Base-by-base conservation (phyloP, 2,329 filamentous ascomycete species). In the Helminthosporium solani region DNA sequence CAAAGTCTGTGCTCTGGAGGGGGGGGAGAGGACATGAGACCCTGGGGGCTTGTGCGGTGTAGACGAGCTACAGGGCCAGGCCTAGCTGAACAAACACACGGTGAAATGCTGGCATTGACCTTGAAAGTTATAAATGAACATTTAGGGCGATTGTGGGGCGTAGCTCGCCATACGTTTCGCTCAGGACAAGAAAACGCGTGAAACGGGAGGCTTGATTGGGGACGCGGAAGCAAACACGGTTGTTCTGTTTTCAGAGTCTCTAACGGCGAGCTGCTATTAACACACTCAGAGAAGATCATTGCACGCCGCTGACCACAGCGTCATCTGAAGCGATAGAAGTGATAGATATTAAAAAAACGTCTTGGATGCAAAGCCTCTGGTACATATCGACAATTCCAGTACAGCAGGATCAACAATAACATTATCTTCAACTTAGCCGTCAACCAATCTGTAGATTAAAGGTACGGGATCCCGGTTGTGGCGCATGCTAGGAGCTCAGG, bases 361-460 rank as follows among this genome's bases (percentile, higher is more conserved):
- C 19, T 44, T 46, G 52, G 41, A 49, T 49, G 48, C 30, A 43
- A 44, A 42, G 25, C 45, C 49, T 42, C 53, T 47, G 38, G 23
- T n/a, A n/a, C n/a, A n/a, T 46, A 43, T 49, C 35, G 43, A 46
- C 47, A 56, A 53, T 56, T 39, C 55, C 47, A 53, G 39, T 53
- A 44, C 42, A 46, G 48, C 47, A 42, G n/a, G n/a, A n/a, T n/a
- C n/a, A n/a, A n/a, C n/a, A n/a, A n/a, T n/a, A n/a, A n/a, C n/a
- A n/a, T n/a, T n/a, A n/a, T n/a, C n/a, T n/a, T 49, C 46, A 44
- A 48, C 35, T 14, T 44, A 56, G 50, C 48, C 57, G 62, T 63
- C 58, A 49, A 41, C 39, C 44, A 42, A 43, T 41, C 27, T 45
- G 43, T 57, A 59, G 48, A 66, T 66, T 62, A 61, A 58, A 45